A percentile compares a stretch with the other conserved stretches of the same genome.
Conservation (phyloP, 2,329 filamentous ascomycete genomes). For the Aspergillaceae sp. region DNA sequence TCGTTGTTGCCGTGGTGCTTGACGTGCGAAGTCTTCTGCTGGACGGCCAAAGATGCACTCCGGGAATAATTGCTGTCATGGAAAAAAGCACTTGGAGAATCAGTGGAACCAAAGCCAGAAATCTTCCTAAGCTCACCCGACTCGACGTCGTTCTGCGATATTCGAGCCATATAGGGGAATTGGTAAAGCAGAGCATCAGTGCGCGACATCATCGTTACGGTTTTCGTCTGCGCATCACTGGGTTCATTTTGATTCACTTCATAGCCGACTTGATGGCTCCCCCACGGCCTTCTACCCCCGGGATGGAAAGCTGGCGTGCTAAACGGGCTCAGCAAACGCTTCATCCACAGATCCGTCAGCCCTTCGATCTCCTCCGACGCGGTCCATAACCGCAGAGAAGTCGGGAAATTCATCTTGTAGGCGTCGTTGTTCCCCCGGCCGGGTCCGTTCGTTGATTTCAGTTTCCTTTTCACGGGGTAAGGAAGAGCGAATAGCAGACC, state of each 20-base stretch:
- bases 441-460: constrained; percentile 28
- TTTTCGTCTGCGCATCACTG: constrained; percentile 2
- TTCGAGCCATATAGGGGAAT: constrained; percentile 72
- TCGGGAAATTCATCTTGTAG: constrained; percentile 88
- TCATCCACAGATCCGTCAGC: constrained; percentile 44
- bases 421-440: constrained; percentile 44
- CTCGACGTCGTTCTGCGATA: constrained; percentile 37
- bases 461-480: constrained; percentile 64
- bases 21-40: constrained; percentile 30
- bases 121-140: constrained; percentile 58
- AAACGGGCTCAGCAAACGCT: constrained; percentile 24
- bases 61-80: not conserved
- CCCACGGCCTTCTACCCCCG: constrained; percentile 16
- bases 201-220: constrained; percentile 27
- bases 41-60: not conserved
- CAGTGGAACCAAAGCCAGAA: constrained; percentile 36
- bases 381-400: constrained; percentile 73
- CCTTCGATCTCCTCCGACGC: constrained; percentile 73
- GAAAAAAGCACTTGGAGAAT: constrained; percentile 6
- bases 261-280: constrained; percentile 10
- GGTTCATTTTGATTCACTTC: constrained; percentile 1
- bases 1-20: constrained; percentile 11
- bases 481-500: constrained; percentile 80
- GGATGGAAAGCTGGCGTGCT: constrained; percentile 23
- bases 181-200: constrained; percentile 59